Evolutionary conservation across 345 rosid species (phyloP).

Genomic region (Erodium maritimum): DNA sequence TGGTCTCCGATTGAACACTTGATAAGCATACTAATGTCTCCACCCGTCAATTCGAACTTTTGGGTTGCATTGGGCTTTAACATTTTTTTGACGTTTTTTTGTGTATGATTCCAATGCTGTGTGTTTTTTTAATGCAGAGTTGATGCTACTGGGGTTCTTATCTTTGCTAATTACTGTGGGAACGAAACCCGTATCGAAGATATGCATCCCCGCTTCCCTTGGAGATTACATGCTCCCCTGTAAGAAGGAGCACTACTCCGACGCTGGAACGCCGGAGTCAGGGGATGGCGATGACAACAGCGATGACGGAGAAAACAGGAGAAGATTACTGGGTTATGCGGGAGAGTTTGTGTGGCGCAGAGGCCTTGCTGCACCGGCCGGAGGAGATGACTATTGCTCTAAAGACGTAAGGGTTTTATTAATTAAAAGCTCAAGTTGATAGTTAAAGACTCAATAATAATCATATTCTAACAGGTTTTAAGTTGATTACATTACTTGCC

Average conservation of each 20-base stretch:
- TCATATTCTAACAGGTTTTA: not conserved
- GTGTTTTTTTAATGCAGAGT: slow-evolving; percentile 13
- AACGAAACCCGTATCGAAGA: slow-evolving; percentile 17
- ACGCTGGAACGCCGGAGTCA: too few species aligned
- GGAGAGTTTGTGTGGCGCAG: slow-evolving; percentile 14
- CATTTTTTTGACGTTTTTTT: too few species aligned
- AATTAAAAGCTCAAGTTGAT: too few species aligned
- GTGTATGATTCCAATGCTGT: not conserved
- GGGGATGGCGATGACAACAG: not conserved
- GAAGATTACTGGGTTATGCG: slow-evolving; percentile 17
- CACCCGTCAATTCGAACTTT: too few species aligned
- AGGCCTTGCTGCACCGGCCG: slow-evolving; percentile 12
- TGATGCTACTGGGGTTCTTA: slow-evolving; percentile 36
- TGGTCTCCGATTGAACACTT: too few species aligned
- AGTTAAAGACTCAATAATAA: too few species aligned
- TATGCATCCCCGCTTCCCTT: slow-evolving; percentile 20
- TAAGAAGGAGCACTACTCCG: slow-evolving; percentile 2
- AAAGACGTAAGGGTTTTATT: slow-evolving; percentile 10
- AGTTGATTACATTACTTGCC: too few species aligned
- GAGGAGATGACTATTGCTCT: slow-evolving; percentile 16
- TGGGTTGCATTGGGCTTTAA: too few species aligned
- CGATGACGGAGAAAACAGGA: slow-evolving; percentile 2
- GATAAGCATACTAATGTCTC: too few species aligned
- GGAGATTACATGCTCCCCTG: slow-evolving; percentile 30
- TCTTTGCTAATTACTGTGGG: slow-evolving; percentile 34